Evolutionary conservation across 768 basidiomycete species (phyloP).

Genomic region (Tricholoma sp.): DNA sequence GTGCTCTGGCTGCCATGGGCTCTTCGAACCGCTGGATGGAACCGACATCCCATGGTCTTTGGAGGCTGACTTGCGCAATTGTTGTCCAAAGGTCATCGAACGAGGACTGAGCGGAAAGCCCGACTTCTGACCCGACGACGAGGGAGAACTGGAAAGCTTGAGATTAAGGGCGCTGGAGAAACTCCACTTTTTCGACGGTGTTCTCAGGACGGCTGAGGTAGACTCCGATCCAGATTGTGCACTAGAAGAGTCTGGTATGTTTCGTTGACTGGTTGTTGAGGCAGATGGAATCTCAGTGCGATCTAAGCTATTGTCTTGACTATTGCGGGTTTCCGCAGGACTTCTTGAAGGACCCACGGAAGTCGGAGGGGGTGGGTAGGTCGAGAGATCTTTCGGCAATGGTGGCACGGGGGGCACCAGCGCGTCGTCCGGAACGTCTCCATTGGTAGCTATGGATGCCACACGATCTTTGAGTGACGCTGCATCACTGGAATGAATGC

Average conservation of each 20-base stretch:
- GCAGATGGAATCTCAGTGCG: slow-evolving; percentile 47
- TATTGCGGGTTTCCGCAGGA: slow-evolving; percentile 35
- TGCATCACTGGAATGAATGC: slow-evolving; percentile 65
- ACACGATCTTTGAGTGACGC: slow-evolving; percentile 62
- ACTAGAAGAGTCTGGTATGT: slow-evolving; percentile 28
- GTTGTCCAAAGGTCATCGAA: slow-evolving; percentile 60
- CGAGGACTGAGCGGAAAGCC: slow-evolving; percentile 63
- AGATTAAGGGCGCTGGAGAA: slow-evolving; percentile 82
- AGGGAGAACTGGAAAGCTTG: slow-evolving; percentile 64
- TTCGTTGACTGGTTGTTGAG: slow-evolving; percentile 35
- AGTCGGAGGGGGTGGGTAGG: slow-evolving; percentile 63
- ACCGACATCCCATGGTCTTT: slow-evolving; percentile 53
- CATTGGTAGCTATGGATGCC: slow-evolving; percentile 51
- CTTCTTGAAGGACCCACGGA: slow-evolving; percentile 43
- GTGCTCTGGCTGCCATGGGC: slow-evolving; percentile 64
- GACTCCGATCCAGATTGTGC: slow-evolving; percentile 39
- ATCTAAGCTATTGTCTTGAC: slow-evolving; percentile 42
- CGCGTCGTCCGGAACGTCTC: slow-evolving; percentile 55
- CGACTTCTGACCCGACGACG: slow-evolving; percentile 51
- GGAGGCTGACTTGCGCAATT: slow-evolving; percentile 62
- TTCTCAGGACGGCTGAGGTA: slow-evolving; percentile 50
- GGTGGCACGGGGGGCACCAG: slow-evolving; percentile 92
- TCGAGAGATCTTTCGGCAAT: slow-evolving; percentile 84
- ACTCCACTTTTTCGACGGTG: slow-evolving; percentile 96
- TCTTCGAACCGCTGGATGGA: slow-evolving; percentile 35